Base-by-base conservation (phyloP, 306 rosid species). In the Trifolium pratense region DNA sequence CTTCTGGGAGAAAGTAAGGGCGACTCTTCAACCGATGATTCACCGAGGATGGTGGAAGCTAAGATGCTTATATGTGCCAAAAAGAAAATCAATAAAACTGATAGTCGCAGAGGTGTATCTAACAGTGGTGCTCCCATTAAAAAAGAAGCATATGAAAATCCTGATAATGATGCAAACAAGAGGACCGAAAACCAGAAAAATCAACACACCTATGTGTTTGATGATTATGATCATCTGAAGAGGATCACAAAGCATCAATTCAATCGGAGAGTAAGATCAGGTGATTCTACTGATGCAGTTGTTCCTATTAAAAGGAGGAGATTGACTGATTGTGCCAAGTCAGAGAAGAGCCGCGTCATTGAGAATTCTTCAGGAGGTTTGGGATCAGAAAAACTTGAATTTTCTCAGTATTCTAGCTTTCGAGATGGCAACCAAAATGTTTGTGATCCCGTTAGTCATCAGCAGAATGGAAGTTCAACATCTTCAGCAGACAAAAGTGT, bases 251-350 rank as follows among this genome's bases (percentile, higher is more conserved):
- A 76, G 74, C 82, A 79, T 34, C 81, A 84, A 66, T 84, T 82
- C 53, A 17, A 51, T 51, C 25, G 4, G 25, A 51, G 25, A 9
- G 57, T 51, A 17, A 3, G 23, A 51, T 17, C 86, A 42, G 77
- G 72, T 48, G 85, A 84, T 68, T 82, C 88, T 40, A 82, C 81
- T 77, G 77, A 64, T 72, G 73, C 40, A 51, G 83, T 67, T 77
- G 86, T 84, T 70, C 78, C 84, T 60, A 68, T 76, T 46, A 92
- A 89, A 83, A 85, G 86, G 55, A 69, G 86, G 74, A 89, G 86
- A 75, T 68, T 91, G 45, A 16, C 57, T 51, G 57, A 21, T 51
- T 51, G 57, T 51, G 57, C 5, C 57, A 17, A 51, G 57, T 23
- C 57, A 17, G 57, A 51, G 23, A 51, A 17, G 9, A 51, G 12